A percentile compares a stretch with the other conserved stretches of the same genome.
phyloP scores from a whole-genome alignment of 805 yeast species.

The Starmerella apicola region DNA sequence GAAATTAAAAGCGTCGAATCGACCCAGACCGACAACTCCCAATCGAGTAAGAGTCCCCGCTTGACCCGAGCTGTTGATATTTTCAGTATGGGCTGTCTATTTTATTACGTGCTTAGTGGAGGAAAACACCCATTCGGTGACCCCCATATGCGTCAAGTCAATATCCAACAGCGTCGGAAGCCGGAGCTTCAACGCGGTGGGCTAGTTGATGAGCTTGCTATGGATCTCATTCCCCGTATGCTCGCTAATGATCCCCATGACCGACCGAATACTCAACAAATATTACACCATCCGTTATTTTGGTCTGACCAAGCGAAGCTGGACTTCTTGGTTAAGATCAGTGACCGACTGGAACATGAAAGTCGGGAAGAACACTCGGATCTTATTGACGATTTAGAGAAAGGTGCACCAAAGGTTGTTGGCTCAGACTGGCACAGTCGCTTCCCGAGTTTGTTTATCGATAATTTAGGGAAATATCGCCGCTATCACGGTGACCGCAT shows the following conservation, averaged over 20 bases:
- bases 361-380: slow-evolving; percentile 66
- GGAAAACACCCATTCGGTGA: slow-evolving; percentile 97
- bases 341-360: slow-evolving; percentile 84
- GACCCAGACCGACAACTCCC: neutral
- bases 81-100: slow-evolving; percentile 89
- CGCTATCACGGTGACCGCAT: slow-evolving; percentile 68
- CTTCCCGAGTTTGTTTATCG: slow-evolving; percentile 62
- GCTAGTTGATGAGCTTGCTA: slow-evolving; percentile 41
- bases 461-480: slow-evolving; percentile 79
- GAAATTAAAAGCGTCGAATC: neutral
- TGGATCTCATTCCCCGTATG: slow-evolving; percentile 62
- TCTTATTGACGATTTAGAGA: slow-evolving; percentile 44
- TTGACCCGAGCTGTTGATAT: slow-evolving; percentile 85
- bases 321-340: slow-evolving; percentile 72
- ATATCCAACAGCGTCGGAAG: slow-evolving; percentile 59
- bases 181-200: slow-evolving; percentile 38
- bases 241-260: slow-evolving; percentile 48
- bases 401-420: slow-evolving; percentile 33
- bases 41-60: slow-evolving; percentile 26
- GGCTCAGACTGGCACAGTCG: slow-evolving; percentile 63
- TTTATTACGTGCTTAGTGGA: slow-evolving; percentile 66
- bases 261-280: slow-evolving; percentile 58
- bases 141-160: slow-evolving; percentile 73
- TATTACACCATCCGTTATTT: slow-evolving; percentile 77
- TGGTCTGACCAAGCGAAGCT: slow-evolving; percentile 67